Evolutionary conservation across 2,329 filamentous ascomycete genomes (phyloP).

Genomic region (Ophiocordyceps camponoti-saundersi): DNA sequence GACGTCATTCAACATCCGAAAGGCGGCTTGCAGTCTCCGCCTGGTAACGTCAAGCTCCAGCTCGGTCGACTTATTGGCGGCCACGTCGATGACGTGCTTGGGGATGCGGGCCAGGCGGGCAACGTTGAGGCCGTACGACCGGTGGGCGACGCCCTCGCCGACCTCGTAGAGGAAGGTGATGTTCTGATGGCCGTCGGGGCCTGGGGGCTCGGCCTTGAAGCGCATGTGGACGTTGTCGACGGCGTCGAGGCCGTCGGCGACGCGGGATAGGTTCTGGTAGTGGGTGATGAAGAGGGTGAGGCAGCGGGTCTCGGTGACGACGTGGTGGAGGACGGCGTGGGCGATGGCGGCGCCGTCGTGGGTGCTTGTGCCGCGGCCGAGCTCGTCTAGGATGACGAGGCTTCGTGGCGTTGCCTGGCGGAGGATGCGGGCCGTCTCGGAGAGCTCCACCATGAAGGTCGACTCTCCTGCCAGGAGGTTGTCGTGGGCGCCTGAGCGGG

Average conservation of each 20-base stretch:
- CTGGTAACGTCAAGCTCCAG: conserved; percentile 58
- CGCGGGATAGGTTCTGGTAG: conserved; percentile 67
- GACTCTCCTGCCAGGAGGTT: conserved; percentile 90
- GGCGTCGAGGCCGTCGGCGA: conserved; percentile 50
- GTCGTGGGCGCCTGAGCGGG: conserved; percentile 89
- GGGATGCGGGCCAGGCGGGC: conserved; percentile 74
- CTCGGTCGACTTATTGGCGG: conserved; percentile 60
- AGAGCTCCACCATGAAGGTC: conserved; percentile 97
- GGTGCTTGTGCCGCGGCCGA: conserved; percentile 83
- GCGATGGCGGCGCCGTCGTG: conserved; percentile 95
- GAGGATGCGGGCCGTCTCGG: conserved; percentile 80
- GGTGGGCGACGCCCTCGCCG: conserved; percentile 76
- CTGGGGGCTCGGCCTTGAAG: conserved; percentile 38
- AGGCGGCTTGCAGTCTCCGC: conserved; percentile 39
- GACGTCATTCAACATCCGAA: conserved; percentile 23
- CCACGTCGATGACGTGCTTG: conserved; percentile 57
- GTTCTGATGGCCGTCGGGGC: conserved; percentile 43
- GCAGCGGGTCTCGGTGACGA: conserved; percentile 57
- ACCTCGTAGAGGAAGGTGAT: conserved; percentile 94
- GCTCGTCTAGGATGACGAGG: conserved; percentile 84
- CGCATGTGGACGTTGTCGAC: conserved; percentile 91
- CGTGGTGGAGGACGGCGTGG: conserved; percentile 72
- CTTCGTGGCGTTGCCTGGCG: conserved; percentile 73
- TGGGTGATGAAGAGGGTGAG: conserved; percentile 95
- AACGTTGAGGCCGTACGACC: conserved; percentile 89